Conservation (phyloP, 495 filamentous ascomycete species). For the Tuber calosporum region DNA sequence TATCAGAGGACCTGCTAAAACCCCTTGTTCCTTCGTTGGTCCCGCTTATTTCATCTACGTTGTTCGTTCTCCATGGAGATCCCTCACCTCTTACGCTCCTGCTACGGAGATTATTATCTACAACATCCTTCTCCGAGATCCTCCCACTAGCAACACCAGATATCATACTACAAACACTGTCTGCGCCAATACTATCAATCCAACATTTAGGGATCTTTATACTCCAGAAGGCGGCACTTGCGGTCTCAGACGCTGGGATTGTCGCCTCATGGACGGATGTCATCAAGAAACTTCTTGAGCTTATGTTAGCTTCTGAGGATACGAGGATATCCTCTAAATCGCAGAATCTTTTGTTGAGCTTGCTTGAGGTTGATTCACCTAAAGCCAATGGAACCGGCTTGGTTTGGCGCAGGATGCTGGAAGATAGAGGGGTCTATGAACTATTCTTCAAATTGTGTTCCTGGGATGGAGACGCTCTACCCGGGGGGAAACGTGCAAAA, state of each 20-base stretch:
- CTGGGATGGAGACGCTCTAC: constrained; percentile 25
- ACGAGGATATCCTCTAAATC: constrained; percentile 22
- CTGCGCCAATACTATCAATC: constrained; percentile 17
- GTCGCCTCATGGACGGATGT: constrained; percentile 30
- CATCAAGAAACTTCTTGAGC: constrained; percentile 28
- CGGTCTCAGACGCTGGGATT: constrained; percentile 23
- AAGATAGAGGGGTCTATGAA: constrained; percentile 33
- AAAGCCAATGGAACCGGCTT: constrained; percentile 18
- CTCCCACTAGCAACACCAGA: constrained; percentile 19
- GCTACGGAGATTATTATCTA: constrained; percentile 22
- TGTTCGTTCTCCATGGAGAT: constrained; percentile 22
- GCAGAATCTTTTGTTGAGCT: constrained; percentile 16
- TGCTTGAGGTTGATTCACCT: constrained; percentile 23
- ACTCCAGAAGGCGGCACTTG: constrained; percentile 21
- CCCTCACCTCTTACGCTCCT: constrained; percentile 34
- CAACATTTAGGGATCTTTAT: constrained; percentile 18
- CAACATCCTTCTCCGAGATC: constrained; percentile 25
- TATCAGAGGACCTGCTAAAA: constrained; percentile 17
- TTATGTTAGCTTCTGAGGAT: constrained; percentile 20
- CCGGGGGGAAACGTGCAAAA: constrained; percentile 21
- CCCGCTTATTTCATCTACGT: constrained; percentile 16
- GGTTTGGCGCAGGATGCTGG: constrained; percentile 27
- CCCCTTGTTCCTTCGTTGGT: constrained; percentile 26
- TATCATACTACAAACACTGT: constrained; percentile 21
- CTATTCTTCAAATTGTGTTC: constrained; percentile 29